Base-by-base conservation (phyloP, 2,329 filamentous ascomycete species). In the Zalaria obscura region DNA sequence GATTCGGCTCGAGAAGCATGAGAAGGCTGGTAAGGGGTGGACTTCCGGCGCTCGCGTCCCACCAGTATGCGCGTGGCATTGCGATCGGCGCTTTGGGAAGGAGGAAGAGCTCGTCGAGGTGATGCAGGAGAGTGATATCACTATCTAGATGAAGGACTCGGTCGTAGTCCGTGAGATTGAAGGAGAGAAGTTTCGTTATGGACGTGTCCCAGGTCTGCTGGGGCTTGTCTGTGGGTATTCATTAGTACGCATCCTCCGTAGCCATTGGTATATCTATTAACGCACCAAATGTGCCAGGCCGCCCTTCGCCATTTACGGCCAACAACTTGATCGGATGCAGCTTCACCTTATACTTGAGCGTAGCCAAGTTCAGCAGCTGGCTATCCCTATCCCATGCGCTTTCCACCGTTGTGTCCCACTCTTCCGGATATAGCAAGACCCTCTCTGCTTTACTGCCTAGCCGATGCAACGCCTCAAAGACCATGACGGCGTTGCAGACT, bases 41-140 rank as follows among this genome's bases (percentile, higher is more conserved):
- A 5, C 43, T 27, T 11, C 35, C 43, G 28, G 34, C 33, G 11
- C 38, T 6, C 0, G 71, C 71, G 4, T 70, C 64, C 2, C 75
- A 62, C 80, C 80, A 83, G 55, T 84, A 83, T 8, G 79, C 80
- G 28, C 75, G 72, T 2, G 80, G 76, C 69, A 82, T 78, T 2
- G 78, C 78, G 4, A 80, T 68, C 1, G 71, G 64, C 1, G 71
- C 67, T 1, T 62, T 55, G 0, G 80, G 80, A 1, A 80, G 64
- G 35, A 80, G 67, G 58, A 85, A 85, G 0, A 84, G 66, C 42
- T 83, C 78, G 49, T 85, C 80, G 64, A 84, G 71, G n/a, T 67
- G 60, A 43, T 76, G 64, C 26, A 80, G 65, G 2, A 85, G 61
- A 2, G 72, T 71, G 11, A 73, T 66, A 51, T 84, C 79, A 7